Conservation (phyloP, 139 green algal genomes). For the Tetraselmis chui region DNA sequence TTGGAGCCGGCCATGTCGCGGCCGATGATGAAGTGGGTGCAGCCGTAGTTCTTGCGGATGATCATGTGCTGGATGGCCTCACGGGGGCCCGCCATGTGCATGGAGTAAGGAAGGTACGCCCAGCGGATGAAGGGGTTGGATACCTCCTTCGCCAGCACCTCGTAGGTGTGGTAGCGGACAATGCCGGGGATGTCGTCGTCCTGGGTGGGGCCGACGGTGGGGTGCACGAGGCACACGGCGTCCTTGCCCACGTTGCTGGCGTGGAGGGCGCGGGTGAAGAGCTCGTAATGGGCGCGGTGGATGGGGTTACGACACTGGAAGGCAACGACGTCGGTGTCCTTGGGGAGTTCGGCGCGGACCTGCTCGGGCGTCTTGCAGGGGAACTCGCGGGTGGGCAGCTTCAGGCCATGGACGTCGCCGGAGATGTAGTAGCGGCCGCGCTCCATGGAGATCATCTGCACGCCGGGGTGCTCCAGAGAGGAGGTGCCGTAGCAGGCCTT, state of each 20-base stretch:
- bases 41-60: constrained; percentile 92
- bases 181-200: constrained; percentile 23
- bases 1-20: constrained; percentile 92
- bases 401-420: constrained; percentile 51
- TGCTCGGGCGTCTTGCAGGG: constrained; percentile 66
- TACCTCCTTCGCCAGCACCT: constrained; percentile 85
- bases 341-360: constrained; percentile 66
- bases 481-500: constrained; percentile 77
- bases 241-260: constrained; percentile 62
- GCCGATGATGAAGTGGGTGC: constrained; percentile 95
- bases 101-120: constrained; percentile 92
- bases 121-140: constrained; percentile 73
- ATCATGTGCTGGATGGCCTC: constrained; percentile 96
- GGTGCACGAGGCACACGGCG: constrained; percentile 81
- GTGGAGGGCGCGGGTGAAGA: constrained; percentile 81
- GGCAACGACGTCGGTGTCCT: constrained; percentile 72
- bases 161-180: constrained; percentile 78
- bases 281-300: constrained; percentile 88
- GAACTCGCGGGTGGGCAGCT: constrained; percentile 76
- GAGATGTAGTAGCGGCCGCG: constrained; percentile 74
- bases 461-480: constrained; percentile 86
- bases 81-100: constrained; percentile 90
- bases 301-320: constrained; percentile 96
- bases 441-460: constrained; percentile 88
- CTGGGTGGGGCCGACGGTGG: constrained; percentile 84